These are phyloP conservation scores for Scytalidium sp. DNA, from an alignment of 2,329 filamentous ascomycete genomes.

Conservation along the genomic window DNA sequence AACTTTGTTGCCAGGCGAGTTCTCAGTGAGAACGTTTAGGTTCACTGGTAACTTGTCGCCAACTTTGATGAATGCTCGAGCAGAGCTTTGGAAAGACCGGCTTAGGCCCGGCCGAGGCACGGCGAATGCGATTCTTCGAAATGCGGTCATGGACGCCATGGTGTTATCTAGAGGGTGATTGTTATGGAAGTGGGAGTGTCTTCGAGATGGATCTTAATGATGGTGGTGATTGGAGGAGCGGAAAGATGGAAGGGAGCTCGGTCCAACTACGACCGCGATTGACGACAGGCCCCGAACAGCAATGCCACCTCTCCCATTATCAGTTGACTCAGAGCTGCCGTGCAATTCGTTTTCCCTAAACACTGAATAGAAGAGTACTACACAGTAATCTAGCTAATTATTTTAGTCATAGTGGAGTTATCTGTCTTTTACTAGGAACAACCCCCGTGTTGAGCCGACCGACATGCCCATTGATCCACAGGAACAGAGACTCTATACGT, in stretches of 20 bases:
- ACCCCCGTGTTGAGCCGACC: too few species aligned
- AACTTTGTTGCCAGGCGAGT: constrained; percentile 88
- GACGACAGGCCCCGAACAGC: neutral
- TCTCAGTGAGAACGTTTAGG: constrained; percentile 75
- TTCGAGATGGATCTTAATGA: neutral
- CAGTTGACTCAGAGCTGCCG: too few species aligned
- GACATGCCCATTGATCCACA: too few species aligned
- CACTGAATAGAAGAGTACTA: too few species aligned
- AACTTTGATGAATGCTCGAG: constrained; percentile 63
- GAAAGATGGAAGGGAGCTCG: neutral
- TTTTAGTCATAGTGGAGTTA: too few species aligned
- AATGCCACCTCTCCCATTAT: too few species aligned
- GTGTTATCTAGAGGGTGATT: neutral
- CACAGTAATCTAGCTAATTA: too few species aligned
- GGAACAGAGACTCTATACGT: too few species aligned
- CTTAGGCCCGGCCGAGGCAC: constrained; percentile 6
- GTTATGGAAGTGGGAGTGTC: neutral
- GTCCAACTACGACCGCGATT: neutral
- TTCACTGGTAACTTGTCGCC: constrained; percentile 75
- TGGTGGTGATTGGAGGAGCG: neutral
- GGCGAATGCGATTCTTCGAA: constrained; percentile 17
- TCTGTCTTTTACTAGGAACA: too few species aligned
- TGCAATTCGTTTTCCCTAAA: too few species aligned
- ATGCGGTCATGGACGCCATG: constrained; percentile 20
- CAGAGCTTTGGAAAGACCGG: constrained; percentile 60